Evolutionary conservation across 495 filamentous ascomycete species (phyloP).

Genomic region (Trichoderma virens): DNA sequence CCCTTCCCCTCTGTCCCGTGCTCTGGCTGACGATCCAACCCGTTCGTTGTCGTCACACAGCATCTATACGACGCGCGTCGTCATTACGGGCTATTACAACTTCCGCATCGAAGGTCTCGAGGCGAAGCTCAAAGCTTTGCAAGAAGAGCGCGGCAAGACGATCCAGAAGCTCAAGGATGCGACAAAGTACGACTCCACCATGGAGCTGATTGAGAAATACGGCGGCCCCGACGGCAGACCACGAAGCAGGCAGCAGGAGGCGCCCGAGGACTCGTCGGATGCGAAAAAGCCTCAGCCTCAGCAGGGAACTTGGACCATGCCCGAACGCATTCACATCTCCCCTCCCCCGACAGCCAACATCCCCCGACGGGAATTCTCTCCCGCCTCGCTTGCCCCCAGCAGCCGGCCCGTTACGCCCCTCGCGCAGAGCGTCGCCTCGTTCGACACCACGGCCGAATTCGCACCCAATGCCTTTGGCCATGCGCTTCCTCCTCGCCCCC

Average conservation of each 20-base stretch:
- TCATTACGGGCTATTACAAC: constrained; percentile 62
- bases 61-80: constrained; percentile 58
- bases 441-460: constrained; percentile 40
- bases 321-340: constrained; percentile 48
- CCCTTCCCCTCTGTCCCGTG: neutral
- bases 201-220: constrained; percentile 90
- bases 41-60: constrained; percentile 28
- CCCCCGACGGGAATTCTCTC: constrained; percentile 17
- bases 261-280: constrained; percentile 11
- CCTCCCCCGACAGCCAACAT: constrained; percentile 91
- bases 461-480: constrained; percentile 42
- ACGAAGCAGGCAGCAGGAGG: constrained; percentile 31
- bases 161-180: constrained; percentile 91
- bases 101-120: constrained; percentile 66
- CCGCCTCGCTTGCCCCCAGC: constrained; percentile 17
- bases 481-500: constrained; percentile 39
- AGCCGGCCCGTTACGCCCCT: constrained; percentile 15
- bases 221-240: constrained; percentile 53
- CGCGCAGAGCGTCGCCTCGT: constrained; percentile 15
- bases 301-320: constrained; percentile 11
- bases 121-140: constrained; percentile 59
- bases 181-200: constrained; percentile 91
- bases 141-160: constrained; percentile 71
- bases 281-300: constrained; percentile 16
- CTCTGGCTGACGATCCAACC: too few relatives aligned